Percentiles rank a stretch among this genome's conserved stretches.
phyloP scores from a whole-genome alignment of 2,329 filamentous ascomycete species.

The Didymella pomorum region DNA sequence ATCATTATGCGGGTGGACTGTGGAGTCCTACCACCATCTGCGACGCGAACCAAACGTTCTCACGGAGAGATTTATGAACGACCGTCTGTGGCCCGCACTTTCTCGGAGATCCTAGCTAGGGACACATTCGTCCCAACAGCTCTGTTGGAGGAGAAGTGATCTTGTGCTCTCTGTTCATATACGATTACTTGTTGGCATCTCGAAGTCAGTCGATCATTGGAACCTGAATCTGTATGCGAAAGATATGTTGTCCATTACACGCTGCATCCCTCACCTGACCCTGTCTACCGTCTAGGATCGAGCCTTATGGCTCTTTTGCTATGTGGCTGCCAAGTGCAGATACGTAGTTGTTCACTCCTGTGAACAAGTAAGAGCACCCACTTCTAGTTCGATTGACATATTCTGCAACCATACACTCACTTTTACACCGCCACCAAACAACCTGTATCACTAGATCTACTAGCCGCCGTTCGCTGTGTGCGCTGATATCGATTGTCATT shows the following conservation, averaged over 20 bases:
- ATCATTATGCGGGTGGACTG: not conserved
- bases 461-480: not conserved
- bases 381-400: too few species aligned
- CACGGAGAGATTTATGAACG: not conserved
- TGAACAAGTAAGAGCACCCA: not conserved
- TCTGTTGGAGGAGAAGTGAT: not conserved
- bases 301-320: too few species aligned
- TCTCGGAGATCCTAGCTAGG: conserved; percentile 7
- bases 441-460: not conserved
- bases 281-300: too few species aligned
- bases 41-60: not conserved
- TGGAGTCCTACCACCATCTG: not conserved
- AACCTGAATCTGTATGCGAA: not conserved
- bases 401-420: not conserved
- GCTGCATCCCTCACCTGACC: not conserved
- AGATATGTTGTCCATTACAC: not conserved
- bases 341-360: not conserved
- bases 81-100: conserved; percentile 2
- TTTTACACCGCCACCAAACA: not conserved
- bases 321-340: not conserved
- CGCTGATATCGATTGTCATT: not conserved
- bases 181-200: too few species aligned
- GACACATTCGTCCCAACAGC: conserved; percentile 8
- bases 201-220: not conserved
- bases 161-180: not conserved